phyloP scores from a whole-genome alignment of 164 flowering plant genomes.

The Macadamia tetraphylla region DNA sequence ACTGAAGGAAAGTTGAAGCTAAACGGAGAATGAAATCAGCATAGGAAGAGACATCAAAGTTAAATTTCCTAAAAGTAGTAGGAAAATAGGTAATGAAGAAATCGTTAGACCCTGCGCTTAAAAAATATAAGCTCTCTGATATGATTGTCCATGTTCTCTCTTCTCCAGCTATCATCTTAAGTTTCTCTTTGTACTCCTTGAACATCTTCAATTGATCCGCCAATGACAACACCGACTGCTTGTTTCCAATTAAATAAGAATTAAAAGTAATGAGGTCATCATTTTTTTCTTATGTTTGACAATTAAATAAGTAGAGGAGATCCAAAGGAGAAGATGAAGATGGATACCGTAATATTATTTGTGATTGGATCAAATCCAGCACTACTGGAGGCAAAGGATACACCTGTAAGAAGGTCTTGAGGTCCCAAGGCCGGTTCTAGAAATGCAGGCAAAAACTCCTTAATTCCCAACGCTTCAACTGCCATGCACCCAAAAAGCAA shows the following conservation, averaged over 20 bases:
- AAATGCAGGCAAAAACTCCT: conserved; percentile 44
- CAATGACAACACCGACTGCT: conserved; percentile 17
- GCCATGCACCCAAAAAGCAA: too few species aligned
- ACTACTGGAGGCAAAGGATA: conserved; percentile 59
- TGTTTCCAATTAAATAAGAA: background rate
- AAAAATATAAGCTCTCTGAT: conserved; percentile 18
- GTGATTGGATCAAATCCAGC: conserved; percentile 48
- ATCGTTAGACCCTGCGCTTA: conserved; percentile 36
- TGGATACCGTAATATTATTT: conserved; percentile 17
- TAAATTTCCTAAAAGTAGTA: conserved; percentile 2
- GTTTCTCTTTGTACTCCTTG: conserved; percentile 23
- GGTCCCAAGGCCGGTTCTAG: conserved; percentile 29
- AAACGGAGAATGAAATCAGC: conserved; percentile 19
- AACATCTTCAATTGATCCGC: conserved; percentile 33
- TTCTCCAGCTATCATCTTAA: conserved; percentile 26
- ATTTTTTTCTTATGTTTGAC: too few species aligned
- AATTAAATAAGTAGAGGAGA: background rate
- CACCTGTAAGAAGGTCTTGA: conserved; percentile 49
- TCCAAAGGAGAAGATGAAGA: background rate
- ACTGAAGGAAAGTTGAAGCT: conserved; percentile 28
- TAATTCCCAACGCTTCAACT: conserved; percentile 37
- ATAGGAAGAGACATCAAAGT: conserved; percentile 25
- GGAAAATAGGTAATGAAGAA: conserved; percentile 31
- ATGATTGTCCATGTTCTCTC: conserved; percentile 16
- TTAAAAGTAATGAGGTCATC: background rate